Base-by-base conservation (phyloP, 192 early-diverging fungal species). In the Mortierella claussenii region DNA sequence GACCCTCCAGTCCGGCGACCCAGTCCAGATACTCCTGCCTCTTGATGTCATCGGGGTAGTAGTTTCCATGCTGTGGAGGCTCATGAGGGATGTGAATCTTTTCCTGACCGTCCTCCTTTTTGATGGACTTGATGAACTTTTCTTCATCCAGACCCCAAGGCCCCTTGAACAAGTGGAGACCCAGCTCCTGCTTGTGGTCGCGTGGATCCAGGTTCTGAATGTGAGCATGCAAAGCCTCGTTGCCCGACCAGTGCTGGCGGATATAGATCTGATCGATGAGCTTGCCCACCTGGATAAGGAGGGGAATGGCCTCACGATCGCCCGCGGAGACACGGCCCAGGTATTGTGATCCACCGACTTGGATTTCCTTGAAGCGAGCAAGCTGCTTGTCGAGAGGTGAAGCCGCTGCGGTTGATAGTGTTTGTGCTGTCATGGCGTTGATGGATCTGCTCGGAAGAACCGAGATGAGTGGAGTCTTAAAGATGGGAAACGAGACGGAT, bases 41-140 rank as follows among this genome's bases (percentile, higher is more conserved):
- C 34, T 81, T 86, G 83, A 93, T 90, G 27, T 88, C 87, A 28
- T 89, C 90, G 2, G 91, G 91, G 57, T 93, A 93, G 62, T 87
- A 90, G 58, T 91, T 90, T 45, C 81, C 90, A 2, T 82, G 81
- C 36, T 78, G 78, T 23, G 91, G 91, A 48, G 64, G 60, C 44
- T 69, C 56, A 36, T 47, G 51, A 34, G 62, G 73, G 52, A 79
- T 67, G 36, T 60, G 65, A 45, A 68, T 62, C 21, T 20, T 40
- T 15, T 53, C 31, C 46, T 24, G 64, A 44, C 48, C 32, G 44
- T 48, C 36, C 2, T 54, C 21, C 31, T 65, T 51, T 43, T 64
- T 73, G 69, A 60, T 55, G 17, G 79, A 62, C 42, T 55, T 40
- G 47, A 69, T 79, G 49, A 81, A 75, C 51, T 60, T 32, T 44